Evolutionary conservation across 2,329 filamentous ascomycete species (phyloP), one percentile per base, ranked within the genome.

Genomic region (Acrocalymma vagum): DNA sequence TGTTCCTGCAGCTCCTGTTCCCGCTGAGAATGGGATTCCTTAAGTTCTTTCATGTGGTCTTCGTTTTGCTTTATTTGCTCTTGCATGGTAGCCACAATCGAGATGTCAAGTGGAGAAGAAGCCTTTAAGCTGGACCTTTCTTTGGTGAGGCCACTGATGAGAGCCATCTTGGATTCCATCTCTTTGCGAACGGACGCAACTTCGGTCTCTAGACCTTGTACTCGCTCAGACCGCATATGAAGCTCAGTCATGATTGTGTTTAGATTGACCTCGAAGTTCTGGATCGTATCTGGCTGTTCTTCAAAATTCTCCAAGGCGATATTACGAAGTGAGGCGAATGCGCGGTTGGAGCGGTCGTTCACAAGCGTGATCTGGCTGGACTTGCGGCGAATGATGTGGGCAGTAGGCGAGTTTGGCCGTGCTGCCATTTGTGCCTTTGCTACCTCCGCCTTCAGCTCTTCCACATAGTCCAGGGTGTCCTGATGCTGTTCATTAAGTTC

Each of bases 101-200:
- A 92, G 66, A 96, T 95, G 63, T 99, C 94, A 63, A 96, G 86
- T 6, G 91, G 88, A 16, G 88, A 87, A 3, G 80, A 78, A 67
- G 78, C 81, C 66, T 93, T 90, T 73, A 96, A 80, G 72, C 91
- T 96, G 3, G 90, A 93, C 44, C 95, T 81, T 71, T 99, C 95
- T 38, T 94, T 86, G 3, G 94, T 95, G 50, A 99, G 78, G 6
- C 94, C 94, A 20, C 90, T 90, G 57, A 99, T 97, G 63, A 99
- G 92, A 20, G 90, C 89, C 78, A 93, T 91, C 81, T 99, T 99
- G 49, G 83, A 86, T 65, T 99, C 94, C 87, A 97, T 95, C 70
- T 99, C 94, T 75, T 91, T 96, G 76, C 90, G 94, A 15, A 91
- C 83, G 4, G 84, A 85, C 17, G 85, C 78, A 41, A 96, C 82